Evolutionary conservation across 371 early-diverging fungal species (phyloP).

Genomic region (Nosema muscidifuracis): DNA sequence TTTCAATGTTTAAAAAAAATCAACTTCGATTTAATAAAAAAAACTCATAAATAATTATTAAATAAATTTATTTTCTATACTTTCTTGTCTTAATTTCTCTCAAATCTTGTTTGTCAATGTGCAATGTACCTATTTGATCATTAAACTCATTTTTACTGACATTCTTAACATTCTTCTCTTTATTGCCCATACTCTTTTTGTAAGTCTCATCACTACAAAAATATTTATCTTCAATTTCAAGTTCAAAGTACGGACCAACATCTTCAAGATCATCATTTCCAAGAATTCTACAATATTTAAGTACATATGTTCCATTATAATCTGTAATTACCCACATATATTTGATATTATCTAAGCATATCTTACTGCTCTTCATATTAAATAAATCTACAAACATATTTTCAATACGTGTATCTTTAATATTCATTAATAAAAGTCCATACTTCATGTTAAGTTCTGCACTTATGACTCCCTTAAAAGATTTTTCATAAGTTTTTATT

Average conservation of each 20-base stretch:
- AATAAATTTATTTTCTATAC: conserved; percentile 4
- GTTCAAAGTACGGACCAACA: conserved; percentile 43
- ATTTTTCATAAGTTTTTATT: conserved; percentile 14
- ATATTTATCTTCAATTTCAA: conserved; percentile 31
- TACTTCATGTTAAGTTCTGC: conserved; percentile 39
- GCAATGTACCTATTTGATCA: conserved; percentile 51
- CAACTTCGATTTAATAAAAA: not conserved
- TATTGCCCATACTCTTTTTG: conserved; percentile 1
- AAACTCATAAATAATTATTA: not conserved
- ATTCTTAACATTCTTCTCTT: conserved; percentile 38
- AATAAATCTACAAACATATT: conserved; percentile 47
- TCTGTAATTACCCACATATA: conserved; percentile 40
- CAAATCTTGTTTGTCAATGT: conserved; percentile 54
- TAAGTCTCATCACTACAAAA: conserved; percentile 39
- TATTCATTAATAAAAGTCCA: conserved; percentile 25
- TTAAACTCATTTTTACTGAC: conserved; percentile 41
- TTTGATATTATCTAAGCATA: conserved; percentile 35
- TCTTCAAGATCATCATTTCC: conserved; percentile 35
- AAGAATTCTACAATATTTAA: conserved; percentile 43
- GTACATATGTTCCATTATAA: conserved; percentile 14
- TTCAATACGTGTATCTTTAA: conserved; percentile 5
- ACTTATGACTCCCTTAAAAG: conserved; percentile 8
- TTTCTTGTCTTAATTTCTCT: conserved; percentile 44
- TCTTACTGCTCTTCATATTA: conserved; percentile 21
- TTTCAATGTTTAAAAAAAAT: too few relatives aligned